phyloP scores from a whole-genome alignment of 768 basidiomycete genomes.

The Lentinula aciculospora region DNA sequence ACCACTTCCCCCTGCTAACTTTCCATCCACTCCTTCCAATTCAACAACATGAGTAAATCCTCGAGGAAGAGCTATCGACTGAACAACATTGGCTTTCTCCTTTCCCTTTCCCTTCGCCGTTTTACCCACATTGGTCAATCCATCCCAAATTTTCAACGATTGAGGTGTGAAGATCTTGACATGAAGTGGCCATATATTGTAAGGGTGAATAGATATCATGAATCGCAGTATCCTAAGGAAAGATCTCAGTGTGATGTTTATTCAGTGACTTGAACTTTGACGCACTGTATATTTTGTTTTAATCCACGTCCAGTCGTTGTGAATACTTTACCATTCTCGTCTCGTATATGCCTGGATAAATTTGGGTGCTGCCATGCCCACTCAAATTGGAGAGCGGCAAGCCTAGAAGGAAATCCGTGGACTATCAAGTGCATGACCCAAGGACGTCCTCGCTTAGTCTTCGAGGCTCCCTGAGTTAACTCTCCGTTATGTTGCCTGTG shows the following conservation, averaged over 20 bases:
- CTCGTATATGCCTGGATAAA: conserved; percentile 58
- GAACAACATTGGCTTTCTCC: background rate
- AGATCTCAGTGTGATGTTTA: conserved; percentile 3
- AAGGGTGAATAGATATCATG: conserved; percentile 65
- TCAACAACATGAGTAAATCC: conserved; percentile 50
- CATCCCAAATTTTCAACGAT: conserved; percentile 49
- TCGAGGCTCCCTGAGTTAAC: conserved; percentile 63
- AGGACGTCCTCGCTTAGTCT: conserved; percentile 54
- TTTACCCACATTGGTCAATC: background rate
- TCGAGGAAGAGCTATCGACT: conserved; percentile 32
- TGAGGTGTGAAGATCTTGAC: conserved; percentile 70
- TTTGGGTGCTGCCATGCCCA: conserved; percentile 86
- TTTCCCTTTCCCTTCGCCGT: background rate
- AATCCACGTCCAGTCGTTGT: conserved; percentile 26
- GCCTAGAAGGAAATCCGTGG: conserved; percentile 74
- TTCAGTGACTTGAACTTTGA: conserved; percentile 7
- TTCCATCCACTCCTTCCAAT: conserved; percentile 67
- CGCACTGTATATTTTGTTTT: conserved; percentile 43
- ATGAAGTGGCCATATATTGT: conserved; percentile 66
- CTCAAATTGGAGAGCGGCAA: conserved; percentile 72
- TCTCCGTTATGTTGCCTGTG: conserved; percentile 79
- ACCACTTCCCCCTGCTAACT: conserved; percentile 47
- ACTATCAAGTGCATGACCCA: conserved; percentile 89
- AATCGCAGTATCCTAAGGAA: conserved; percentile 47
- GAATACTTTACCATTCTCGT: conserved; percentile 33